Evolutionary conservation across 306 rosid genomes (phyloP).

Genomic region (Amphicarpaea edgeworthii): DNA sequence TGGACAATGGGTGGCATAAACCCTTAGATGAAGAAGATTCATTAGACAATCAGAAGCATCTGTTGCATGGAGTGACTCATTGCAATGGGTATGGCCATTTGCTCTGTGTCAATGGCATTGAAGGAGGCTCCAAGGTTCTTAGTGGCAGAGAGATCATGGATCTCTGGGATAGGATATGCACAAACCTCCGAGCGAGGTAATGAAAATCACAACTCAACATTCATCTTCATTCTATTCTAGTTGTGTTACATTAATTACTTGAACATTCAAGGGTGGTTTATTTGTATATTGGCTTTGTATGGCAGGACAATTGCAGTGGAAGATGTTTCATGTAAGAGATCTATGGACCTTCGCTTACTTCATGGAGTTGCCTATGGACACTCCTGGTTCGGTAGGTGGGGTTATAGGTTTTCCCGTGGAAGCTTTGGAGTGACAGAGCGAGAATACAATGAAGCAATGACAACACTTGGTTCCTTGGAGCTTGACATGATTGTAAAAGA

Average conservation of each 20-base stretch:
- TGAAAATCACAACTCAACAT: neutral
- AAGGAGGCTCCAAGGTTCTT: conserved; percentile 81
- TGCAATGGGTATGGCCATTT: conserved; percentile 88
- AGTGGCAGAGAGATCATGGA: conserved; percentile 86
- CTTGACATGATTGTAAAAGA: conserved; percentile 60
- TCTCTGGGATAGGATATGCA: conserved; percentile 88
- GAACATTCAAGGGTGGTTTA: conserved; percentile 1
- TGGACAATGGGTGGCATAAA: conserved; percentile 72
- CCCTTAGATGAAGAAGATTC: conserved; percentile 69
- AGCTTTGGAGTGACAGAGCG: conserved; percentile 72
- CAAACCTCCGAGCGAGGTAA: conserved; percentile 69
- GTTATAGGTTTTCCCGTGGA: conserved; percentile 75
- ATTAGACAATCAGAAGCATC: conserved; percentile 64
- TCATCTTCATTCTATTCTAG: conserved; percentile 2
- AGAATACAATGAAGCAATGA: conserved; percentile 65
- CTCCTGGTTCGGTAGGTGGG: conserved; percentile 97
- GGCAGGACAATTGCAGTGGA: conserved; percentile 75
- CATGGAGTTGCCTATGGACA: conserved; percentile 91
- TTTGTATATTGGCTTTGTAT: conserved; percentile 20
- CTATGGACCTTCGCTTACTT: conserved; percentile 85
- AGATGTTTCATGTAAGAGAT: conserved; percentile 74
- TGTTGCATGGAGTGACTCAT: conserved; percentile 82
- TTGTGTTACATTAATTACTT: neutral
- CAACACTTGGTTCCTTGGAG: conserved; percentile 63
- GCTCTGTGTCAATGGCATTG: conserved; percentile 78